Conservation (phyloP, 73 alveolate genomes). For the Paramecium sexaurelia region DNA sequence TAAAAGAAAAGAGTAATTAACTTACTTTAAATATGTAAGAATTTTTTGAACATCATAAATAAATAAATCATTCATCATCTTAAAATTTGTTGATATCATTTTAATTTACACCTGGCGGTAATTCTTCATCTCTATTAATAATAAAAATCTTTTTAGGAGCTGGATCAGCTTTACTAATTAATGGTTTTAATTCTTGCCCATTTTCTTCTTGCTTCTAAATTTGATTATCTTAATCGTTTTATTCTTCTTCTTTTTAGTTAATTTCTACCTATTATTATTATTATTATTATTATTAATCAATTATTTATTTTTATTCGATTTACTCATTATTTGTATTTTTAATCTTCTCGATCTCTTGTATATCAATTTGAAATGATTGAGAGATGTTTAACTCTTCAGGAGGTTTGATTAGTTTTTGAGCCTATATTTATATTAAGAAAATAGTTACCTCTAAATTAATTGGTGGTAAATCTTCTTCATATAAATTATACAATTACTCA, state of each 20-base stretch:
- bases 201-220: neutral
- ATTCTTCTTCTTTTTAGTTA: neutral
- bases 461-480: conserved; percentile 18
- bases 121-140: conserved; percentile 19
- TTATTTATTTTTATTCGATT: neutral
- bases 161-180: neutral
- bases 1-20: too few species aligned
- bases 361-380: neutral
- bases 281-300: too few species aligned
- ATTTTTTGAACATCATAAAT: neutral
- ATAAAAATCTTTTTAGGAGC: neutral
- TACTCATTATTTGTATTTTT: neutral
- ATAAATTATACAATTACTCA: neutral
- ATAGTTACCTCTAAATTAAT: neutral
- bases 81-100: neutral
- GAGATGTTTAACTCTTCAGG: neutral
- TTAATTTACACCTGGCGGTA: conserved; percentile 18
- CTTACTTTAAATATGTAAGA: too few species aligned
- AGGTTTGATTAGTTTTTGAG: neutral
- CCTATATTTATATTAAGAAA: neutral
- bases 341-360: neutral
- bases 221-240: neutral
- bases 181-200: neutral
- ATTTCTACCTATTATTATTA: neutral
- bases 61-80: neutral